Percentiles rank a stretch among this genome's conserved stretches.
Conservation (phyloP, 345 rosid genomes). For the Hibiscus syriacus region DNA sequence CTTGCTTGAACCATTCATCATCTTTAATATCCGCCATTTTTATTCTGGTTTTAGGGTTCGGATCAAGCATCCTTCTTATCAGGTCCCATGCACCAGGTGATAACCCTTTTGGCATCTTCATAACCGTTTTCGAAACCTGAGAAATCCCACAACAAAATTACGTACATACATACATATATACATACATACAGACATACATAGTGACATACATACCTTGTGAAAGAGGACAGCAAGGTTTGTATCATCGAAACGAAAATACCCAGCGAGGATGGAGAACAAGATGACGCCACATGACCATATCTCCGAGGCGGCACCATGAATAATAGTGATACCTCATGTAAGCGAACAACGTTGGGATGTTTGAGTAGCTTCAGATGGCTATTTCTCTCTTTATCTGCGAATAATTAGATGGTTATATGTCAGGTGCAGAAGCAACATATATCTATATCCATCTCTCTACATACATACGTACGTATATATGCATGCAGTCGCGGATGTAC, state of each 20-base stretch:
- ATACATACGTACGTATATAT: too few species aligned
- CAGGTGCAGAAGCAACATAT: too few species aligned
- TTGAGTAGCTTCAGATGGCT: conserved; percentile 71
- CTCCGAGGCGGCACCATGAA: conserved; percentile 89
- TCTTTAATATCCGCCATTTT: conserved; percentile 55
- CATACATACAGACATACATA: too few species aligned
- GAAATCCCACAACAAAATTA: too few species aligned
- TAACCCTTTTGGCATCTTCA: conserved; percentile 85
- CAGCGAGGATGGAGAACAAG: conserved; percentile 72
- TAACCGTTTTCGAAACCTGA: too few species aligned
- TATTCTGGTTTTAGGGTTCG: conserved; percentile 64
- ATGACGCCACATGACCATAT: conserved; percentile 95
- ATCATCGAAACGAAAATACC: conserved; percentile 90
- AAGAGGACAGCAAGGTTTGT: conserved; percentile 89
- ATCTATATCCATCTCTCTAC: too few species aligned
- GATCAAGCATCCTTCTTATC: conserved; percentile 75
- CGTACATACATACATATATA: too few species aligned
- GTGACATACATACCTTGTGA: too few species aligned
- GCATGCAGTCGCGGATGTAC: too few species aligned
- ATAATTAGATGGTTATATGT: too few species aligned
- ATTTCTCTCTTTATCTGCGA: conserved; percentile 91
- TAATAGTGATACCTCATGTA: too few species aligned
- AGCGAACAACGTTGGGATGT: conserved; percentile 86
- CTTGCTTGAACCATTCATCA: conserved; percentile 71
- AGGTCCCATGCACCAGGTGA: conserved; percentile 70